Evolutionary conservation across 1,139 yeast species (phyloP), one percentile per base, ranked within the genome.

Genomic region (Protomyces inouyei): DNA sequence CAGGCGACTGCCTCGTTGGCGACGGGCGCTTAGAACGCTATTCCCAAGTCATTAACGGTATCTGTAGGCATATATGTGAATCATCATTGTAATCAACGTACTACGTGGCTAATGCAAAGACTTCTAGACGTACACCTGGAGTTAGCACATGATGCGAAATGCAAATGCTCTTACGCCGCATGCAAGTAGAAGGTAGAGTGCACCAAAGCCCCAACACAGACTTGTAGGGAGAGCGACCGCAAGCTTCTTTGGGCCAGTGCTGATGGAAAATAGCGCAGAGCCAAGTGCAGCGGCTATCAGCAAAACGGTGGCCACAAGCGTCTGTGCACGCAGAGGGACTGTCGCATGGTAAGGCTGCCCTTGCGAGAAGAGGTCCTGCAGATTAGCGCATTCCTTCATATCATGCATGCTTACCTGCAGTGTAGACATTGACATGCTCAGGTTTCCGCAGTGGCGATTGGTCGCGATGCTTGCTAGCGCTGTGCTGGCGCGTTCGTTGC

Each of bases 261-360:
- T 45, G 52, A 59, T 21, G 16, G 63, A 52, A 38, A 61, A 68
- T 48, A 64, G n/a, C 14, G 67, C 68, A 21, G 69, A 64, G 25
- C 64, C 52, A 2, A 59, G 46, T 18, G 67, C 45, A 60, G 69
- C 70, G 16, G 64, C 14, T 14, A 66, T 16, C 43, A 68, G 55
- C 8, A 68, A 56, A 10, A 61, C 40, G 4, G 64, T 46, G 2
- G 70, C 67, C 3, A 52, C 63, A 48, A 45, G 28, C 10, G 68
- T 55, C 28, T 68, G 70, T 52, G 32, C 5, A 3, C 37, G 55
- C 3, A 63, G 45, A 66, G 40, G 45, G 67, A 45, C 37, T 52
- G 46, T 36, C 69, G 67, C 40, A 28, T 28, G 45, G 64, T 67
- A 28, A 66, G 61, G 23, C 61, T 54, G 2, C 64, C 70, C 51